These are phyloP conservation scores for Aspergillus pseudoterreus DNA, from an alignment of 2,329 filamentous ascomycete species.

Conservation along the genomic window DNA sequence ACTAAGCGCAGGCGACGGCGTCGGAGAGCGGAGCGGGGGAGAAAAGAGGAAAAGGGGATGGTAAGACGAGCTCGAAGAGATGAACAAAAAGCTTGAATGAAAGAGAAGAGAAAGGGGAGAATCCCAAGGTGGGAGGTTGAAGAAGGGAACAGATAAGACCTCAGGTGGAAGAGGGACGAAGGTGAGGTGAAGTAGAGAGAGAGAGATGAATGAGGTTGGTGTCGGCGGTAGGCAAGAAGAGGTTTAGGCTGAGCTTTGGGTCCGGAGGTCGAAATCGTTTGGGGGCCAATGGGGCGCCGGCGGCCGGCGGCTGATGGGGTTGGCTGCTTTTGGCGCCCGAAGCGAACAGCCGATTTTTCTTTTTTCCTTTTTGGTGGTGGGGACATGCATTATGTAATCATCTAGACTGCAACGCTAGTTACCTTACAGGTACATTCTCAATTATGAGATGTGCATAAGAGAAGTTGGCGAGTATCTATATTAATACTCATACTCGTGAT, in stretches of 20 bases:
- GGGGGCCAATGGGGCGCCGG: neutral
- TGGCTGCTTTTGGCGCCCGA: constrained; percentile 26
- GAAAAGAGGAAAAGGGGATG: neutral
- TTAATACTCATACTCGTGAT: no score
- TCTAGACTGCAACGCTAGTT: no score
- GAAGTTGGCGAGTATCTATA: no score
- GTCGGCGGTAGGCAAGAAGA: neutral
- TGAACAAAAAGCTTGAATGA: no score
- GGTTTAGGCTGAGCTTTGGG: neutral
- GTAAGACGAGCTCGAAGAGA: neutral
- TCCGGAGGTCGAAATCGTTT: neutral
- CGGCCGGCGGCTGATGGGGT: constrained; percentile 23
- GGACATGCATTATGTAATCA: neutral
- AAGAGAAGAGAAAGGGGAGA: no score
- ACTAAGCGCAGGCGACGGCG: neutral
- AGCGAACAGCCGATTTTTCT: constrained; percentile 28
- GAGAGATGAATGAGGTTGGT: neutral
- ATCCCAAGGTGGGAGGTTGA: no score
- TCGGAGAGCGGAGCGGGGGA: neutral
- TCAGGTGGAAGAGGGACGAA: no score
- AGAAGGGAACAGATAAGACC: no score
- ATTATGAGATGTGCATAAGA: no score
- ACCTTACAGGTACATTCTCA: no score
- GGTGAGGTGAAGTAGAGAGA: neutral
- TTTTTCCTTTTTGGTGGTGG: constrained; percentile 6